phyloP scores from a whole-genome alignment of 169 alveolate species.

The Amoebophrya sp. region DNA sequence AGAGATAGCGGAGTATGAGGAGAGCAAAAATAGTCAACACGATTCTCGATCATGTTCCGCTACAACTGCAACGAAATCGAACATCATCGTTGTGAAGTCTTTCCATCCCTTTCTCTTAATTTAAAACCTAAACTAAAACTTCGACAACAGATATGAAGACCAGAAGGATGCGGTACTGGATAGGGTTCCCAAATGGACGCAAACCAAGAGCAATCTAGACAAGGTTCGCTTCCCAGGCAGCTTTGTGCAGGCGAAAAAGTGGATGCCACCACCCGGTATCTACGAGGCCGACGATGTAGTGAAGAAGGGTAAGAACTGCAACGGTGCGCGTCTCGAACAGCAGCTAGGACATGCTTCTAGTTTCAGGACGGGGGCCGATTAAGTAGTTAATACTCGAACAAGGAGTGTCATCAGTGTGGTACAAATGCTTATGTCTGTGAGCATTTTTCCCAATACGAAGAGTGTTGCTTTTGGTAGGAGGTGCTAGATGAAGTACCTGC shows the following conservation, averaged over 20 bases:
- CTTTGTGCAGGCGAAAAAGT: neutral
- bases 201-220: neutral
- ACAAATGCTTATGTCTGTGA: no score
- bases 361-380: neutral
- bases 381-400: neutral
- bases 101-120: no score
- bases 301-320: constrained; percentile 17
- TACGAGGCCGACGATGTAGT: neutral
- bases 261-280: neutral
- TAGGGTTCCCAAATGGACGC: neutral
- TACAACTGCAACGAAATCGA: no score
- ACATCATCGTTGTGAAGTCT: no score
- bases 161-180: constrained; percentile 6
- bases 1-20: no score
- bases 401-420: no score
- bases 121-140: no score
- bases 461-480: no score
- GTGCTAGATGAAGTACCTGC: no score
- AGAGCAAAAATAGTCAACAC: no score
- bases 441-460: no score
- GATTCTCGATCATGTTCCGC: no score
- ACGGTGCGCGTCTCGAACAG: neutral
- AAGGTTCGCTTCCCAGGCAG: neutral
- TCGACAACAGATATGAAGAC: neutral
- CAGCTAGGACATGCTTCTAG: neutral